These are phyloP conservation scores for Xylariales sp. DNA, from an alignment of 2,329 filamentous ascomycete genomes.

Conservation along the genomic window DNA sequence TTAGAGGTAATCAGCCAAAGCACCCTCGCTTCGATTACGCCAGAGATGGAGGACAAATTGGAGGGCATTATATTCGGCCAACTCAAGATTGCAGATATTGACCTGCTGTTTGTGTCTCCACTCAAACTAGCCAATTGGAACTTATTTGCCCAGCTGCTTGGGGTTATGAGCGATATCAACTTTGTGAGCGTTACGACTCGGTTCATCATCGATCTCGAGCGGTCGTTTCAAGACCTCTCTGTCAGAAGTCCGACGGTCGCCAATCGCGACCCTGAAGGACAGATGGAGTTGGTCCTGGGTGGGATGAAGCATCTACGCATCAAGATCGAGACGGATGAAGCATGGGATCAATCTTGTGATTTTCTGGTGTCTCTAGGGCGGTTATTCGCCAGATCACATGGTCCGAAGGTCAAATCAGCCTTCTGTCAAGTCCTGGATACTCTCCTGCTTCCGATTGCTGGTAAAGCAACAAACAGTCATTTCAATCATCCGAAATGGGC, in stretches of 20 bases:
- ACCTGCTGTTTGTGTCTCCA: conserved; percentile 71
- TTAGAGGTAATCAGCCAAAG: conserved; percentile 94
- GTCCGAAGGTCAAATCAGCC: conserved; percentile 83
- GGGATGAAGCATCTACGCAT: conserved; percentile 89
- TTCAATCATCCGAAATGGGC: conserved; percentile 81
- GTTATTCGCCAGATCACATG: conserved; percentile 80
- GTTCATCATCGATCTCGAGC: conserved; percentile 77
- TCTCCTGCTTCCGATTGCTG: conserved; percentile 80
- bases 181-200: conserved; percentile 79
- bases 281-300: conserved; percentile 79
- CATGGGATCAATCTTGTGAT: conserved; percentile 83
- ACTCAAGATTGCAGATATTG: conserved; percentile 80
- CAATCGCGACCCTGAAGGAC: conserved; percentile 68
- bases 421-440: conserved; percentile 91
- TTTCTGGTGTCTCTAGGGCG: conserved; percentile 79
- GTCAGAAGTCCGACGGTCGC: conserved; percentile 59
- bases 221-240: conserved; percentile 69
- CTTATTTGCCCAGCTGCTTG: conserved; percentile 84
- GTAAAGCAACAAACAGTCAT: conserved; percentile 69
- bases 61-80: conserved; percentile 97
- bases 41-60: conserved; percentile 89
- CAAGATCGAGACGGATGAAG: conserved; percentile 64
- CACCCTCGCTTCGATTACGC: conserved; percentile 72
- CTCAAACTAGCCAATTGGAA: conserved; percentile 93
- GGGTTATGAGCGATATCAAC: conserved; percentile 93